Base-by-base conservation (phyloP, 2,329 filamentous ascomycete genomes). In the Pseudocercospora cruenta region DNA sequence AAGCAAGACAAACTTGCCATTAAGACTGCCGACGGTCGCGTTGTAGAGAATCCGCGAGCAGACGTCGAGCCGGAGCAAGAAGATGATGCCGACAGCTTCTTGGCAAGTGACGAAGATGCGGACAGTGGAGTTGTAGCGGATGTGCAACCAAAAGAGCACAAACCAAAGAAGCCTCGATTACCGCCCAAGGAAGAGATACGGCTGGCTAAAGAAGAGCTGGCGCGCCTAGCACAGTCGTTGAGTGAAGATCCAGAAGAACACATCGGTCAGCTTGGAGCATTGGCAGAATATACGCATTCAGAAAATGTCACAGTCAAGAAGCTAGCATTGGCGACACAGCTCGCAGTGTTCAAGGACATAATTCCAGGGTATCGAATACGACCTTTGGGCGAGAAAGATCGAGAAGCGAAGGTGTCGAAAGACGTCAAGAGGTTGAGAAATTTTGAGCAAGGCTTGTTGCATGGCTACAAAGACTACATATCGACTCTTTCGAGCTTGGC, bases 301-400 rank as follows among this genome's bases (percentile, higher is more conserved):
- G 83, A 84, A 14, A 88, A 94, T 68, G 79, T 86, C 14, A 89
- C 90, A 1, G 89, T 99, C 60, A 90, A 92, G 81, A 97, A 96
- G 79, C 85, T 99, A 67, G 90, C 91, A 6, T 82, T 99, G 69
- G 91, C 90, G 57, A 93, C 95, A 22, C 94, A 97, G 79, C 86
- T 95, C 77, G 87, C 94, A 0, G 88, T 98, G 12, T 99, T 94
- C 84, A 97, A 94, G 78, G 95, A 98, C 79, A 87, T 97, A 55
- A 98, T 99, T 66, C 95, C 95, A 0, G 95, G 95, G 22, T 99
- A 99, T 78, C 87, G 95, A 67, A 98, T 99, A 82, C 90, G 95
- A 19, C 91, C 93, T 1, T 82, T 93, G 3, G 84, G 86, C 0
- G 92, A 96, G 67, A 90, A 93, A 33, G 88, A 90, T 53, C 85